Evolutionary conservation across 176 grass and related monocot genomes (phyloP), one percentile per base, ranked within the genome.

Genomic region (Avena insularis): DNA sequence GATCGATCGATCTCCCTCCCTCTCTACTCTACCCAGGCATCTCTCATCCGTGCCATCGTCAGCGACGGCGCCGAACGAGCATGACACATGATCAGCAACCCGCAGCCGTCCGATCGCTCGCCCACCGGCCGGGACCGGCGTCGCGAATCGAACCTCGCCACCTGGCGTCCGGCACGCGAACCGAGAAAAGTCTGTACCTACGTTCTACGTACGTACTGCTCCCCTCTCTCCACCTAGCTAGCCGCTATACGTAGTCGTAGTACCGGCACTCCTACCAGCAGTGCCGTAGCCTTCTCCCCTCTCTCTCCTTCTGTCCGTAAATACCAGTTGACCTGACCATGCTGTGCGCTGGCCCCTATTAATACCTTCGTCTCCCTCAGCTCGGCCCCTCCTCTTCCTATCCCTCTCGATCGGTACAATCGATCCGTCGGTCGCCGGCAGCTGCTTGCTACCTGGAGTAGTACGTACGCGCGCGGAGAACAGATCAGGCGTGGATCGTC

Each of bases 301-400:
- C 69, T 48, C 55, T 20, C 54, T 56, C 54, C 55, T 19, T 57
- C 20, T 15, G 55, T 13, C n/a, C 0, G 14, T 2, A 75, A 71
- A 82, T 79, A 80, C 81, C 78, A 78, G 86, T 88, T 91, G 90
- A 88, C 90, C 85, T 91, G 82, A 88, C 90, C 81, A 50, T 13
- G 59, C 54, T 4, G 59, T 36, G 57, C 10, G 54, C 50, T 74
- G 45, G 57, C 38, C 11, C 80, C 61, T 88, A 81, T 91, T 88
- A 91, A 78, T 55, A 62, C 74, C 82, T 65, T 73, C 77, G n/a
- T 75, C 82, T 82, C 64, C 62, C 27, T 80, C 56, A 25, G 27
- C 27, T 80, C 56, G 49, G 27, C 73, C 57, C 71, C 89, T 87
- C 49, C 89, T 85, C 49, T 90, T 83, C 6, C 14, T 15, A 50